These are phyloP conservation scores for Ogataea ramenticola DNA, from an alignment of 805 yeast genomes.

Conservation along the genomic window DNA sequence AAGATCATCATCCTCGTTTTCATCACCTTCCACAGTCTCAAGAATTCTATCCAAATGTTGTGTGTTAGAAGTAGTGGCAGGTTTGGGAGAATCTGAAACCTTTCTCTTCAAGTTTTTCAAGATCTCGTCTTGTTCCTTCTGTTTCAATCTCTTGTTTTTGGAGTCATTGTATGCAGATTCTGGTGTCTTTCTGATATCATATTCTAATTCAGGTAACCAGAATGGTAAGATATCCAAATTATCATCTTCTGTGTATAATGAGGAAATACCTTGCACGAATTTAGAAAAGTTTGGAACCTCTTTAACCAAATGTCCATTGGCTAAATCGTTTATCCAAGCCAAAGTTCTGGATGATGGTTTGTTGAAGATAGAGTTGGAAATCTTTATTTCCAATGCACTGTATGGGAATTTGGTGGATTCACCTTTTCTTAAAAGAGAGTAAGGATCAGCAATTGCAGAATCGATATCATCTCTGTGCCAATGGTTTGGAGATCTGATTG, in stretches of 20 bases:
- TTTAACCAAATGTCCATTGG: slow-evolving; percentile 75
- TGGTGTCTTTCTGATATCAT: slow-evolving; percentile 72
- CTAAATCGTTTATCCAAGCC: slow-evolving; percentile 82
- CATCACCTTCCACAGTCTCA: slow-evolving; percentile 26
- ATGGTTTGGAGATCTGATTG: slow-evolving; percentile 77
- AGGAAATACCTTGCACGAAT: slow-evolving; percentile 87
- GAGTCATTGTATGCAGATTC: slow-evolving; percentile 69
- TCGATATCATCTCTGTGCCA: slow-evolving; percentile 96
- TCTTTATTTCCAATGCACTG: slow-evolving; percentile 80
- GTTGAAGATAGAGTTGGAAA: slow-evolving; percentile 34
- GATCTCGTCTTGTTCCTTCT: slow-evolving; percentile 31
- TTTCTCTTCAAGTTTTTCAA: slow-evolving; percentile 31
- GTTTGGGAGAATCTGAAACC: slow-evolving; percentile 34
- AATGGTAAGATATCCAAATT: slow-evolving; percentile 84
- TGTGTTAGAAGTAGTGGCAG: slow-evolving; percentile 14
- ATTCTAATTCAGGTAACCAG: slow-evolving; percentile 89
- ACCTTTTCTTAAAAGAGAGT: slow-evolving; percentile 72
- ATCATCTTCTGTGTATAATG: slow-evolving; percentile 84
- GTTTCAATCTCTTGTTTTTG: slow-evolving; percentile 42
- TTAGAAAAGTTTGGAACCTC: slow-evolving; percentile 93
- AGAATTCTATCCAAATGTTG: slow-evolving; percentile 25
- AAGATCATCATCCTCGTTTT: slow-evolving; percentile 35
- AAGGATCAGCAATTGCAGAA: slow-evolving; percentile 61
- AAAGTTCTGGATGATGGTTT: slow-evolving; percentile 39
- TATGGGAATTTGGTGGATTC: slow-evolving; percentile 81